Evolutionary conservation across 139 green algal species (phyloP), one percentile per base, ranked within the genome.

Genomic region (Chlamydomonas sp.): DNA sequence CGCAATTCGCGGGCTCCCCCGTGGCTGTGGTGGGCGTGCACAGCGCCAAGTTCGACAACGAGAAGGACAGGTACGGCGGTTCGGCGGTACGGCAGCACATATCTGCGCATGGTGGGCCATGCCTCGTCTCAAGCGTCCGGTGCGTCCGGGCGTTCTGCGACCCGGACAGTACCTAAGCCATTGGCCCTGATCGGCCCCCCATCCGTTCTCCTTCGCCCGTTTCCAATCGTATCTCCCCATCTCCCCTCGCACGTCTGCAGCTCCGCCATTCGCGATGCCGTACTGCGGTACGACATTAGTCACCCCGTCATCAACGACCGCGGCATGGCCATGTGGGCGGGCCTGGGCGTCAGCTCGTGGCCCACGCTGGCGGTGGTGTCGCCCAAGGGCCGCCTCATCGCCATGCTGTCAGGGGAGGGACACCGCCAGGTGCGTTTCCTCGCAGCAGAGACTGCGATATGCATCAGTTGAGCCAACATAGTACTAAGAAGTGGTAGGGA

Each of bases 41-140:
- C 86, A 95, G 89, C 59, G 95, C 96, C 71, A 97, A 97, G 85
- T 97, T 98, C 90, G 96, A 98, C 90, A 97, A 97, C 73, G 95
- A 97, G 88, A 97, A 97, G 90, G 94, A 96, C 88, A 76, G 84
- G 88, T 90, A 63, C 2, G 80, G 20, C 2, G 31, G 1, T 73
- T 62, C 3, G 61, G 16, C 4, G 69, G 66, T 71, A 71, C 10
- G 66, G 31, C 31, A 49, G 31, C 31, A 49, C 31, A 49, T 49
- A 49, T 49, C 31, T 49, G 31, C 31, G 31, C 31, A 49, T 49
- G 31, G 31, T 49, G 31, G 31, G 31, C 31, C 31, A 49, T 49
- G 31, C 31, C 31, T 49, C 31, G 31, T 49, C 31, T 49, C 31
- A 49, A 49, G 31, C 31, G 31, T 49, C 31, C 31, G 31, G 31